Base-by-base conservation (phyloP, 2,329 filamentous ascomycete genomes). In the Epichloe hybrida region DNA sequence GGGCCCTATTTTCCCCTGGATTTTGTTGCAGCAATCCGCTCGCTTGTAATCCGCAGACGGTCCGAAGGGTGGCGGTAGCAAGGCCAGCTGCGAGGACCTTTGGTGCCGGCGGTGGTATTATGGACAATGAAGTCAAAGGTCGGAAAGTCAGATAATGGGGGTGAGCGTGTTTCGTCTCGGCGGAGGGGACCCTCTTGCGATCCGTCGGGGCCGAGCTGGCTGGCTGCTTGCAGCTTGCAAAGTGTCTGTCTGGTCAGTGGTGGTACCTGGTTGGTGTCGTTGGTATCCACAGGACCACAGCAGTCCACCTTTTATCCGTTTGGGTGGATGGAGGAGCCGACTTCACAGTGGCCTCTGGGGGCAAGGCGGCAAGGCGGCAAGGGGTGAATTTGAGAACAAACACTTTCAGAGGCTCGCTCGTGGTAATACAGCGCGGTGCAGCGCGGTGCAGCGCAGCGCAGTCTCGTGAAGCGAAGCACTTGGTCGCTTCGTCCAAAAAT, bases 151-250 rank as follows among this genome's bases (percentile, higher is more conserved):
- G 43, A 46, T 36, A n/a, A 40, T 49, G 50, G 46, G 46, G 11
- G 23, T 36, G 35, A 17, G 40, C 13, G 48, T 45, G 23, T 49
- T 49, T 49, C 48, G 38, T 42, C 27, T 43, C 12, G 48, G 48
- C 34, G 42, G 49, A 42, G 43, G 36, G 35, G 21, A 36, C 43
- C 23, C 39, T 50, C 38, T 50, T 49, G 42, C 51, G 47, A 46
- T 46, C 42, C 42, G 50, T 52, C 42, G 41, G 47, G 42, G 17
- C 44, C 48, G 36, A 15, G 20, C 20, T 49, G 39, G 27, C 38
- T 39, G n/a, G 23, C 27, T 35, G 38, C 20, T 40, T 41, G 17
- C 27, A 31, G 27, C 27, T 4, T 31, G 27, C 27, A 31, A 31
- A 27, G 7, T 31, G 27, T 31, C 3, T 31, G 27, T 31, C 27